Evolutionary conservation across 345 rosid species (phyloP).

Genomic region (Citrus reticulata): DNA sequence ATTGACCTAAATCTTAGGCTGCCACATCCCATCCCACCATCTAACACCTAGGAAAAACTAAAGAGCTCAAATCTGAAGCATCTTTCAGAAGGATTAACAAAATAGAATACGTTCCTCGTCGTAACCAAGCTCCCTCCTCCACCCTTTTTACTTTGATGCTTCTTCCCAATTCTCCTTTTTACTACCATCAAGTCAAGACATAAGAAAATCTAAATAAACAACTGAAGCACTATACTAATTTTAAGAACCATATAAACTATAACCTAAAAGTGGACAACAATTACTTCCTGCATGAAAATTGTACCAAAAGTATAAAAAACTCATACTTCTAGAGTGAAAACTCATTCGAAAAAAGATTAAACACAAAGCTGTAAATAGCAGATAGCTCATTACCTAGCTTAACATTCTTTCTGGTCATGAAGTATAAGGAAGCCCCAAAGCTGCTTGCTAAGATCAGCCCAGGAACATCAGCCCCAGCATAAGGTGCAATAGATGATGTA

Average conservation of each 20-base stretch:
- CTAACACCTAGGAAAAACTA: background rate
- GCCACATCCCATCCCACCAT: background rate
- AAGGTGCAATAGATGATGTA: slow-evolving; percentile 38
- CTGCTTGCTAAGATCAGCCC: slow-evolving; percentile 76
- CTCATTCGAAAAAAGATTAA: background rate
- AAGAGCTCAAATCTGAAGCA: background rate
- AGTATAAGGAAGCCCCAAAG: slow-evolving; percentile 90
- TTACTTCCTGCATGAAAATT: background rate
- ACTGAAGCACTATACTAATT: background rate
- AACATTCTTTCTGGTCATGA: slow-evolving; percentile 78
- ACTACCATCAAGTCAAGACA: background rate
- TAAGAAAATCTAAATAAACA: too few relatives aligned
- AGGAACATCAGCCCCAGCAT: slow-evolving; percentile 77
- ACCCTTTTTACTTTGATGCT: background rate
- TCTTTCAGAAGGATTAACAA: background rate
- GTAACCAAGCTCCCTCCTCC: background rate
- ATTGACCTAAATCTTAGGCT: background rate
- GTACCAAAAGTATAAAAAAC: background rate
- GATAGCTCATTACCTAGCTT: slow-evolving; percentile 59
- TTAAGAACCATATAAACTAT: background rate
- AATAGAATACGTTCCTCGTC: background rate
- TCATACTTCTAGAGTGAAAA: background rate
- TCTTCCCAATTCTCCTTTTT: background rate
- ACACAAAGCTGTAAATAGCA: background rate
- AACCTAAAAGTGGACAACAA: background rate